Evolutionary conservation across 176 grass and related monocot species (phyloP).

Genomic region (Puya raimondii): DNA sequence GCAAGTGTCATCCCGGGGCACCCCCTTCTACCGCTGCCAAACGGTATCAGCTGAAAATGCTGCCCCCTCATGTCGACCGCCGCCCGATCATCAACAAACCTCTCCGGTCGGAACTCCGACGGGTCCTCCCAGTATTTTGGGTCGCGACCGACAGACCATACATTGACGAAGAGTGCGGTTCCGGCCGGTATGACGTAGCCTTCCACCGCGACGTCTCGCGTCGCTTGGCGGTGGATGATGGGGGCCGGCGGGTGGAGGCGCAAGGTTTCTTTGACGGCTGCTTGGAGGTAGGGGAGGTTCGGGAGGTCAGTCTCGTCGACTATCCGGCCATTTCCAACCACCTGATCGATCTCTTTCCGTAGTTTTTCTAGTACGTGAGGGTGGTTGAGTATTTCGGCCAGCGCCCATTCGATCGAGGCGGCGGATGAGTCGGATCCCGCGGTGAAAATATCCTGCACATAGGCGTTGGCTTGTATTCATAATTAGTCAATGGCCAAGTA

Average conservation of each 20-base stretch:
- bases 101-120: slow-evolving; percentile 30
- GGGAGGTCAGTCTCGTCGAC: slow-evolving; percentile 37
- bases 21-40: slow-evolving; percentile 58
- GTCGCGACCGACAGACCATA: slow-evolving; percentile 53
- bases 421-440: slow-evolving; percentile 38
- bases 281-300: slow-evolving; percentile 40
- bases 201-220: slow-evolving; percentile 25
- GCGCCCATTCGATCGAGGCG: slow-evolving; percentile 45
- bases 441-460: slow-evolving; percentile 41
- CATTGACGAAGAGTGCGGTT: slow-evolving; percentile 39
- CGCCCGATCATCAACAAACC: slow-evolving; percentile 27
- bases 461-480: background rate
- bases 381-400: slow-evolving; percentile 44
- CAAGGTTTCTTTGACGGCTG: slow-evolving; percentile 45
- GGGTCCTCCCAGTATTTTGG: slow-evolving; percentile 34
- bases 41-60: slow-evolving; percentile 55
- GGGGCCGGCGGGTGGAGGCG: slow-evolving; percentile 32
- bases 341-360: slow-evolving; percentile 27
- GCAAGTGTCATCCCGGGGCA: slow-evolving; percentile 60
- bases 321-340: slow-evolving; percentile 22
- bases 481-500: no score
- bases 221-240: slow-evolving; percentile 33
- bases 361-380: slow-evolving; percentile 18
- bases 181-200: slow-evolving; percentile 43
- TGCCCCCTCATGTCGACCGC: slow-evolving; percentile 40